Conservation (phyloP, 495 filamentous ascomycete genomes). For the Clohesyomyces aquaticus region DNA sequence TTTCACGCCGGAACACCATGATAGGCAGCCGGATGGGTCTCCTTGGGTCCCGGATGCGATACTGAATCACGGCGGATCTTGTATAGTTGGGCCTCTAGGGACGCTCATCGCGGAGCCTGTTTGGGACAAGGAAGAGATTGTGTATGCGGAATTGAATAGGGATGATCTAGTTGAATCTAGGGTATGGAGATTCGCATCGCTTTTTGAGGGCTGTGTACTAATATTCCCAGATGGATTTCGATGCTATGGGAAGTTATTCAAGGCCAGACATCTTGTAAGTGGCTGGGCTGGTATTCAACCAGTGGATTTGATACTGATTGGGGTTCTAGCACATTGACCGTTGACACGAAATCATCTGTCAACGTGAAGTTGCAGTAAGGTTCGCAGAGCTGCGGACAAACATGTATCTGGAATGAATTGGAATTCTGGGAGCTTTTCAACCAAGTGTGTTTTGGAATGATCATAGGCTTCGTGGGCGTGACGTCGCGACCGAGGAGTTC, state of each 20-base stretch:
- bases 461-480: too few species aligned
- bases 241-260: conserved; percentile 51
- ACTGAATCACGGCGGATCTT: conserved; percentile 50
- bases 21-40: conserved; percentile 48
- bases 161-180: conserved; percentile 47
- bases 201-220: not conserved
- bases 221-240: conserved; percentile 49
- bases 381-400: too few species aligned
- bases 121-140: conserved; percentile 50
- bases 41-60: conserved; percentile 48
- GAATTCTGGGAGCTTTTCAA: too few species aligned
- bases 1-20: conserved; percentile 48
- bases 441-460: too few species aligned
- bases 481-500: too few species aligned
- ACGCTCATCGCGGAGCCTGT: conserved; percentile 48
- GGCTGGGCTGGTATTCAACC: too few species aligned
- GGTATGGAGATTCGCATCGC: conserved; percentile 36
- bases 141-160: conserved; percentile 48
- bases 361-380: too few species aligned
- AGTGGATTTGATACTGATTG: too few species aligned
- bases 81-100: conserved; percentile 49
- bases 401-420: too few species aligned
- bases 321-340: too few species aligned
- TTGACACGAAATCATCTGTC: too few species aligned
- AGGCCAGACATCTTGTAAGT: conserved; percentile 53